These are phyloP conservation scores for Pichia sp. DNA, from an alignment of 1,139 yeast genomes.

Conservation along the genomic window DNA sequence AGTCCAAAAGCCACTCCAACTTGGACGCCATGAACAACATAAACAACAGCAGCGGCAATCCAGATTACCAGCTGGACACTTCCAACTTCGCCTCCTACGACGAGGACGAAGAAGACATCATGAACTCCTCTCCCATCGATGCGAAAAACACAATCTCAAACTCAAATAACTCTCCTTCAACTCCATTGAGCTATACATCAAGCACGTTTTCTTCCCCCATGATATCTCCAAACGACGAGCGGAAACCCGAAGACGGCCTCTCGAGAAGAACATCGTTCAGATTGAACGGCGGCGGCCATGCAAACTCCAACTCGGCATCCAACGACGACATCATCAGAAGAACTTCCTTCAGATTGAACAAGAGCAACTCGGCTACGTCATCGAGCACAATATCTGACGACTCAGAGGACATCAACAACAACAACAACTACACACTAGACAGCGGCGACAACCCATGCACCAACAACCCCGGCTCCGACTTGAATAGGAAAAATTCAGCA, in stretches of 20 bases:
- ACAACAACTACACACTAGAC: neutral
- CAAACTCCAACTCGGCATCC: constrained; percentile 8
- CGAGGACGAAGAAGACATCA: constrained; percentile 9
- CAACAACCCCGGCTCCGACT: neutral
- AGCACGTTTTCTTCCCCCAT: constrained; percentile 19
- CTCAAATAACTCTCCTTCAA: constrained; percentile 19
- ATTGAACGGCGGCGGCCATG: constrained; percentile 5
- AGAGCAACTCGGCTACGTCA: constrained; percentile 3
- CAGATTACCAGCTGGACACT: neutral
- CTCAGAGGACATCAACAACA: constrained; percentile 4
- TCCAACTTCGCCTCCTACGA: neutral
- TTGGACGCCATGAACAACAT: neutral
- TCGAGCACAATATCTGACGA: constrained; percentile 13
- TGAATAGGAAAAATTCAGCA: constrained; percentile 2
- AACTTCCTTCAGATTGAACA: constrained; percentile 17
- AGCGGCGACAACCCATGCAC: neutral
- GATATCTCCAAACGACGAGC: constrained; percentile 20
- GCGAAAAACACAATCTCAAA: constrained; percentile 1
- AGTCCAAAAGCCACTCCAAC: constrained; percentile 7
- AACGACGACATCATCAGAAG: constrained; percentile 12
- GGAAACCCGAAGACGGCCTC: constrained; percentile 2
- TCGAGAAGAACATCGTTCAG: constrained; percentile 19
- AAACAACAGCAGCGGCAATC: too few relatives aligned
- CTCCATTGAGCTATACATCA: constrained; percentile 21
- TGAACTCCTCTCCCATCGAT: constrained; percentile 9